Percentiles rank a stretch among this genome's conserved stretches.
These are phyloP conservation scores for Hymenoscyphus fructigenus DNA, from an alignment of 2,329 filamentous ascomycete genomes.

Conservation along the genomic window DNA sequence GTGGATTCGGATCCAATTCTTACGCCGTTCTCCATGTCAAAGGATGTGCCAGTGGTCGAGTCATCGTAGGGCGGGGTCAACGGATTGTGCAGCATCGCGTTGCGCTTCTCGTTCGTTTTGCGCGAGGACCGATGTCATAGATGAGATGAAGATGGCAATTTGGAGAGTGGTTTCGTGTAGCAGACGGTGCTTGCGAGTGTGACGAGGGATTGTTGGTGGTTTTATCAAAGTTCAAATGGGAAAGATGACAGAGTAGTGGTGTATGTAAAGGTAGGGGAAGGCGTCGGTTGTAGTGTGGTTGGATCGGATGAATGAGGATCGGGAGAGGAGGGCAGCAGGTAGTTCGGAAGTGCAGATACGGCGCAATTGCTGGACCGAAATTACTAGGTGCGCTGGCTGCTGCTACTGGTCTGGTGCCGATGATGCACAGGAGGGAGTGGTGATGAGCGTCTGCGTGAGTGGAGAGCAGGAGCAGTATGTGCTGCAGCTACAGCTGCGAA, in stretches of 20 bases:
- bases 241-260: background rate
- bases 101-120: conserved; percentile 22
- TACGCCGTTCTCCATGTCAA: conserved; percentile 19
- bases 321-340: background rate
- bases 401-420: conserved; percentile 1
- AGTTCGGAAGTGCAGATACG: background rate
- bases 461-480: background rate
- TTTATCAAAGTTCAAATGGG: background rate
- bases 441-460: background rate
- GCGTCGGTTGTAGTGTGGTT: background rate
- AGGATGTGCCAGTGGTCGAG: conserved; percentile 19
- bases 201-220: background rate
- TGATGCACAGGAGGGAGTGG: conserved; percentile 7
- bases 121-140: conserved; percentile 22
- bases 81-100: conserved; percentile 30
- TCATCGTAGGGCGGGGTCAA: conserved; percentile 29
- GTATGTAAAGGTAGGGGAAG: background rate
- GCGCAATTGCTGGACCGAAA: background rate
- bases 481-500: background rate
- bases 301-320: background rate
- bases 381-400: background rate
- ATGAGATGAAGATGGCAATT: conserved; percentile 15
- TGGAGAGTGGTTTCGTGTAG: conserved; percentile 18
- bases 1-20: conserved; percentile 7
- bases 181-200: conserved; percentile 3